Evolutionary conservation across 2,329 filamentous ascomycete species (phyloP), one percentile per base, ranked within the genome.

Genomic region (Colletotrichum graminicola): DNA sequence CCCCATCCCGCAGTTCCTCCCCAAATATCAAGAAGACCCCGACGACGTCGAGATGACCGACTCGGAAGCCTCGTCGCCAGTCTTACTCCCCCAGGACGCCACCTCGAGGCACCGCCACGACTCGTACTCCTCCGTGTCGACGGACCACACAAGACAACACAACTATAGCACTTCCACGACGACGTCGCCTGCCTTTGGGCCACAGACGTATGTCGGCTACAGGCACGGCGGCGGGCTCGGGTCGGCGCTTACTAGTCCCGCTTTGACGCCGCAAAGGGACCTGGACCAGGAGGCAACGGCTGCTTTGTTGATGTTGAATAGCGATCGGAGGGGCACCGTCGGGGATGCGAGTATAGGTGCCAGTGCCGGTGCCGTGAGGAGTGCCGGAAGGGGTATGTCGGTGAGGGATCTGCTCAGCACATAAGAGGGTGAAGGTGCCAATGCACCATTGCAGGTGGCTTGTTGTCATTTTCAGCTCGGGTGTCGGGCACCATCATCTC

Each of bases 271-370:
- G 0, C 87, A 89, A 76, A 51, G 67, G 26, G 88, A 91, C 61
- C 77, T 89, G 5, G 90, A 93, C 73, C 91, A 94, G 72, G 94
- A 96, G 79, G 95, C 94, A 1, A 96, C 94, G 10, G 92, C 94
- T 16, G 95, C 94, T 3, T 80, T 97, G 75, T 81, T 97, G 79
- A 97, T 97, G 94, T 84, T 98, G 71, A 97, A 95, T 75, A 90
- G 87, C 65, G 94, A 96, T 79, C 88, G 93, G 51, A 86, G 93
- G 45, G 86, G 85, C 47, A 84, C 82, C 14, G 57, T 66, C n/a
- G 67, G 73, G 21, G 69, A 64, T 14, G 61, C 56, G 47, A 77
- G 79, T 51, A 79, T 79, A 60, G 82, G 81, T 47, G 79, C 84
- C 60, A 84, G 86, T 3, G 87, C 88, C 83, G 89, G 57, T 12